Conservation (phyloP, 306 rosid genomes). For the Urtica urens region DNA sequence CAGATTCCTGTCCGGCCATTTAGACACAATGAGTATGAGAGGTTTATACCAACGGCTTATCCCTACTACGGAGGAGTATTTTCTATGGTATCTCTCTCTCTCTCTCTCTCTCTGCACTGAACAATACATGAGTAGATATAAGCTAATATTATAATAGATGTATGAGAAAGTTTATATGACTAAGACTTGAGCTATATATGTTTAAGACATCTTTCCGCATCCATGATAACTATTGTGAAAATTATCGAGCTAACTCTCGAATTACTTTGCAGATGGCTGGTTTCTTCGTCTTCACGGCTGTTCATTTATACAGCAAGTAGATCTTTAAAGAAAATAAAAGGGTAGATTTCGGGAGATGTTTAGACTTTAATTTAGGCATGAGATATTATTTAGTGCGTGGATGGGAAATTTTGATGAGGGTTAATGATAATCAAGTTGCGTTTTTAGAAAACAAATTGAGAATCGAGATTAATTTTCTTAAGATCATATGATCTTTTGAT, state of each 20-base stretch:
- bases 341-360: too few species aligned
- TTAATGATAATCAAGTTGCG: too few species aligned
- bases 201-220: neutral
- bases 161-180: neutral
- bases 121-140: neutral
- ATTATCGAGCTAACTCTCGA: neutral
- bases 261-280: constrained; percentile 83
- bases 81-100: constrained; percentile 55
- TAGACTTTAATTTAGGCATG: neutral
- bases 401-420: constrained; percentile 5
- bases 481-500: too few species aligned
- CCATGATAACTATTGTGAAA: neutral
- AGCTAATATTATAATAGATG: neutral
- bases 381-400: neutral
- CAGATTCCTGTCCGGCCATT: constrained; percentile 98
- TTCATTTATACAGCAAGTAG: constrained; percentile 82
- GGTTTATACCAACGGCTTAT: constrained; percentile 90
- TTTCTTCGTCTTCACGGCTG: constrained; percentile 63
- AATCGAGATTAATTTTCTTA: too few species aligned
- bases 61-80: constrained; percentile 90
- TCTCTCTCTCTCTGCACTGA: neutral
- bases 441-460: too few species aligned
- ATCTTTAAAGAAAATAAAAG: neutral
- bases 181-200: neutral
- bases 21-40: constrained; percentile 89